Conservation (phyloP, 768 basidiomycete species). For the Mycena sanguinolenta region DNA sequence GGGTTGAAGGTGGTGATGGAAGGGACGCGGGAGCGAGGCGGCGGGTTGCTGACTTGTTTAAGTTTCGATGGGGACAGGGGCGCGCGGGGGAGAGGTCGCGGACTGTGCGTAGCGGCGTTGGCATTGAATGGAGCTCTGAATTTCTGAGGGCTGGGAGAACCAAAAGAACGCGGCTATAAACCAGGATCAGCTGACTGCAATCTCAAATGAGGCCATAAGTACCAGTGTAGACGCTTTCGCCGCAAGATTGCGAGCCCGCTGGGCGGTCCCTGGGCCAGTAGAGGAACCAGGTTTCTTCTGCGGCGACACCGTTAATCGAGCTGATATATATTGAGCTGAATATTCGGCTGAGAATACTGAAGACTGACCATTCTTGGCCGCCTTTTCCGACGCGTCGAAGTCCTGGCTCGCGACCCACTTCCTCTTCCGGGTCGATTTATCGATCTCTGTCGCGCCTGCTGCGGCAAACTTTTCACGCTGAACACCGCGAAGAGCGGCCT, state of each 20-base stretch:
- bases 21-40: constrained; percentile 57
- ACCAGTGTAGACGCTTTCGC: constrained; percentile 60
- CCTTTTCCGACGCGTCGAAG: constrained; percentile 60
- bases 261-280: constrained; percentile 66
- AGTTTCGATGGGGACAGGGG: constrained; percentile 56
- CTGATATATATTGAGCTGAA: constrained; percentile 42
- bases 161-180: constrained; percentile 46
- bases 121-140: constrained; percentile 60
- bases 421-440: constrained; percentile 77
- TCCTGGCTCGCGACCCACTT: constrained; percentile 83
- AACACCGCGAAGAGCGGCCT: constrained; percentile 75
- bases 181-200: not conserved
- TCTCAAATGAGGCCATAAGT: constrained; percentile 20
- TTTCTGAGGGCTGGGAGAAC: constrained; percentile 63
- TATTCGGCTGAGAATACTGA: not conserved
- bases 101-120: constrained; percentile 46
- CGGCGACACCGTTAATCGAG: constrained; percentile 63
- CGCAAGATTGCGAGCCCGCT: constrained; percentile 58
- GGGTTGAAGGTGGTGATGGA: constrained; percentile 83
- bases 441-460: constrained; percentile 69
- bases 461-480: constrained; percentile 73
- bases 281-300: constrained; percentile 67
- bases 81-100: constrained; percentile 29
- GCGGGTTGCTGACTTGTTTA: constrained; percentile 45
- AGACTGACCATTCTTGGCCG: constrained; percentile 70